phyloP scores from a whole-genome alignment of 2,329 filamentous ascomycete species.

The Calcarisporium arbuscula region DNA sequence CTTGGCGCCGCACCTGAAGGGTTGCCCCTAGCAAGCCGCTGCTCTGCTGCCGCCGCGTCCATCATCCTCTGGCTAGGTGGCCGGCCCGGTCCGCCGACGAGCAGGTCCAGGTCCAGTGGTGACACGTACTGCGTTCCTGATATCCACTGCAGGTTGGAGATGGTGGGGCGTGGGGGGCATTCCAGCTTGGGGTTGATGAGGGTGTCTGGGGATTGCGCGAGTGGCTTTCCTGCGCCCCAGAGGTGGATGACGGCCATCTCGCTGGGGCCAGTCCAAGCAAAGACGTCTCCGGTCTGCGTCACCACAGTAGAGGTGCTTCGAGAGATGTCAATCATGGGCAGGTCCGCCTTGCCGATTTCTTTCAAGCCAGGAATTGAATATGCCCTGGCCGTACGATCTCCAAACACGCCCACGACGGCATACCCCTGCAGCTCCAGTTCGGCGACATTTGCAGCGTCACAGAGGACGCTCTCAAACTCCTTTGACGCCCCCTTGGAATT shows the following conservation, averaged over 20 bases:
- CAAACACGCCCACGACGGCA: conserved; percentile 78
- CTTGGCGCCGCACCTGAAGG: conserved; percentile 22
- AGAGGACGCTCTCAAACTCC: conserved; percentile 75
- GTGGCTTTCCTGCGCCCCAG: conserved; percentile 67
- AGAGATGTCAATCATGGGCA: conserved; percentile 67
- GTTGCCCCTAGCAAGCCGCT: conserved; percentile 47
- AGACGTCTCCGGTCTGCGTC: conserved; percentile 70
- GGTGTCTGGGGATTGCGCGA: conserved; percentile 61
- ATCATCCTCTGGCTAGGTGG: conserved; percentile 86
- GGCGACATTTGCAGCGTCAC: conserved; percentile 72
- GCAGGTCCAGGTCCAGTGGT: conserved; percentile 76
- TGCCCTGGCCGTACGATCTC: conserved; percentile 70
- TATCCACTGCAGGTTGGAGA: conserved; percentile 95
- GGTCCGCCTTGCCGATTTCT: conserved; percentile 64
- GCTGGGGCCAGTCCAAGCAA: conserved; percentile 84
- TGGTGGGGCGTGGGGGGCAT: conserved; percentile 78
- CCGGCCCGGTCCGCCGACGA: conserved; percentile 83
- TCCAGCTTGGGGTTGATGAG: conserved; percentile 71
- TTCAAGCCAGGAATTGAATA: conserved; percentile 85
- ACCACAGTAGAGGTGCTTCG: conserved; percentile 66
- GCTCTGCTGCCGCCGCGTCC: conserved; percentile 69
- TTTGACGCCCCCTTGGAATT: conserved; percentile 86
- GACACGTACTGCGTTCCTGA: conserved; percentile 89
- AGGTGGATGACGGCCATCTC: conserved; percentile 78
- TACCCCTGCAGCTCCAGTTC: conserved; percentile 69